These are phyloP conservation scores for Diaporthe sp. DNA, from an alignment of 2,329 filamentous ascomycete species.

Conservation along the genomic window DNA sequence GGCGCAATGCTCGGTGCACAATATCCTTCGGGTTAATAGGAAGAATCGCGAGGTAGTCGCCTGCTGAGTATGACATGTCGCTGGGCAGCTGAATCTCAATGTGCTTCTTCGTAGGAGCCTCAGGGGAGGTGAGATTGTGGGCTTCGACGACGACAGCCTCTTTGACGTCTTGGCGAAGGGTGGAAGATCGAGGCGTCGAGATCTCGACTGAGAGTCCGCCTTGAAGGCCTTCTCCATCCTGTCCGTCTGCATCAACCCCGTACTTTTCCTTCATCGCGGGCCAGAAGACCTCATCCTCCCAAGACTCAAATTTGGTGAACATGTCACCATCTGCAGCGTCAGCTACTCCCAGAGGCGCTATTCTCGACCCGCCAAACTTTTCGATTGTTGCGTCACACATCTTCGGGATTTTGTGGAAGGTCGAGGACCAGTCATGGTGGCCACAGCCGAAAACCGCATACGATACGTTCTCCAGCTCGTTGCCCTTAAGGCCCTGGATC, in stretches of 20 bases:
- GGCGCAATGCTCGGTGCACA: conserved; percentile 73
- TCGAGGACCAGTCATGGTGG: conserved; percentile 66
- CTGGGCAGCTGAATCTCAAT: conserved; percentile 77
- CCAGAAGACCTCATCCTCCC: conserved; percentile 70
- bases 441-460: conserved; percentile 81
- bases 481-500: conserved; percentile 66
- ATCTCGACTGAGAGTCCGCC: conserved; percentile 61
- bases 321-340: conserved; percentile 74
- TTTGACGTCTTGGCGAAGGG: conserved; percentile 71
- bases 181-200: conserved; percentile 65
- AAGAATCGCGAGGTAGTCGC: conserved; percentile 82
- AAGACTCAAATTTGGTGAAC: conserved; percentile 73
- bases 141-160: conserved; percentile 70
- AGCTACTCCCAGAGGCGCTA: conserved; percentile 65
- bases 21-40: conserved; percentile 76
- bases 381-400: conserved; percentile 68
- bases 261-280: conserved; percentile 60
- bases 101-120: conserved; percentile 71
- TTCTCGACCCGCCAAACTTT: conserved; percentile 59
- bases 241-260: conserved; percentile 37
- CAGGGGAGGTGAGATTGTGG: conserved; percentile 62
- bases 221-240: conserved; percentile 42
- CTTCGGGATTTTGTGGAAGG: conserved; percentile 76
- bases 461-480: conserved; percentile 66
- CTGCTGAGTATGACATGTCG: conserved; percentile 75